Evolutionary conservation across 2,329 filamentous ascomycete species (phyloP).

Genomic region (Macrophomina pseudophaseolina): DNA sequence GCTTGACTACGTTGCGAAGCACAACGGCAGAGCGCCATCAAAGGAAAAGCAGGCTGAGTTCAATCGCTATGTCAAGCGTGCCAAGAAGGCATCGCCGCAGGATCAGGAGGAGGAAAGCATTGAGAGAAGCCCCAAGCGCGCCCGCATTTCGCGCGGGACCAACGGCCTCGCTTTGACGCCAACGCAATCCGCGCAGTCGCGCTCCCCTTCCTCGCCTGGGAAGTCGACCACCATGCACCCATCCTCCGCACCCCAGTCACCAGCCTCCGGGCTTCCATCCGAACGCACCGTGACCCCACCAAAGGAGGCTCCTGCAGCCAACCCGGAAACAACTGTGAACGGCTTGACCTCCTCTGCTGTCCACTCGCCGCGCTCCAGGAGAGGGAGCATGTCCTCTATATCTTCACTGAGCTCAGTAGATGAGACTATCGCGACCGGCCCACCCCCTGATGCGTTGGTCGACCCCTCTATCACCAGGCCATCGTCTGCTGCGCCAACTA

Average conservation of each 20-base stretch:
- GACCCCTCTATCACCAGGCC: conserved; percentile 9
- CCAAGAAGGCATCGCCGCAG: not conserved
- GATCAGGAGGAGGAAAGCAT: conserved; percentile 16
- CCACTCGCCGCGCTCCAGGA: conserved; percentile 14
- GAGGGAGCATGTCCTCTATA: conserved; percentile 19
- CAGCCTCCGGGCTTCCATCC: conserved; percentile 4
- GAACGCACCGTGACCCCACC: conserved; percentile 12
- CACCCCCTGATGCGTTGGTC: conserved; percentile 17
- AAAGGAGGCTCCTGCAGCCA: conserved; percentile 6
- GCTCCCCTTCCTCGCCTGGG: conserved; percentile 6
- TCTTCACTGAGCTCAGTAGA: conserved; percentile 24
- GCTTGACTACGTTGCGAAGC: conserved; percentile 46
- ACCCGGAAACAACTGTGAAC: conserved; percentile 1
- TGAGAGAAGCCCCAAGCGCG: conserved; percentile 22
- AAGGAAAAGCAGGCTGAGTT: conserved; percentile 48
- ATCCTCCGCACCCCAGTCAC: conserved; percentile 13
- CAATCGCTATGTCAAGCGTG: conserved; percentile 46
- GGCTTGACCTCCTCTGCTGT: conserved; percentile 17
- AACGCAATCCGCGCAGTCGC: conserved; percentile 18
- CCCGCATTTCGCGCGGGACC: conserved; percentile 17
- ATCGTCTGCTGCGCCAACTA: not conserved
- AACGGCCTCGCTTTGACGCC: conserved; percentile 20
- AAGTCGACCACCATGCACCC: conserved; percentile 9
- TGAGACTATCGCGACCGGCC: conserved; percentile 22
- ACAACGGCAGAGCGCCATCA: conserved; percentile 46